These are phyloP conservation scores for Alloascoidea hylecoeti DNA, from an alignment of 805 yeast species.

Conservation along the genomic window DNA sequence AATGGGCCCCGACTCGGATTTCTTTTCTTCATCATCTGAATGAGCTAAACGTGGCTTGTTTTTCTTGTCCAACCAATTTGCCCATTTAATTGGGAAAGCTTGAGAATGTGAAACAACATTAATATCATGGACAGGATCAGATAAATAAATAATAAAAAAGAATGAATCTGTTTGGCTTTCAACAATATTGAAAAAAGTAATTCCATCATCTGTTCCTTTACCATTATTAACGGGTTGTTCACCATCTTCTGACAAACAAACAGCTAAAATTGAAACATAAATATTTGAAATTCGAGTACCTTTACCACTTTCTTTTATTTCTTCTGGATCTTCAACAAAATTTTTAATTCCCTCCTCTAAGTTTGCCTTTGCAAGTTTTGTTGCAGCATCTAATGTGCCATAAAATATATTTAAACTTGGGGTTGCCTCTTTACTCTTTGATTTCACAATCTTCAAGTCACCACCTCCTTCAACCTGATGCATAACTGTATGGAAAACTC, in stretches of 20 bases:
- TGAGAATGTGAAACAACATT: slow-evolving; percentile 70
- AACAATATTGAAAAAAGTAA: background rate
- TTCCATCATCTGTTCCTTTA: slow-evolving; percentile 12
- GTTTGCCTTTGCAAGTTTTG: slow-evolving; percentile 78
- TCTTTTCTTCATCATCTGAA: slow-evolving; percentile 1
- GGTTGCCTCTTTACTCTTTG: slow-evolving; percentile 25
- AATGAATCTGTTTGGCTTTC: slow-evolving; percentile 35
- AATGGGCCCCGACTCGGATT: slow-evolving; percentile 7
- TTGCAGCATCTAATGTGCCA: slow-evolving; percentile 75
- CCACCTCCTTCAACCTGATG: slow-evolving; percentile 62
- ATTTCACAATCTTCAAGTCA: slow-evolving; percentile 35
- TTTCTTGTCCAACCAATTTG: slow-evolving; percentile 64
- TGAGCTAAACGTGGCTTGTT: background rate
- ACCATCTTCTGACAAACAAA: slow-evolving; percentile 19
- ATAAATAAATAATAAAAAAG: slow-evolving; percentile 59
- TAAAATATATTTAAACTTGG: slow-evolving; percentile 50
- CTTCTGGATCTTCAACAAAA: slow-evolving; percentile 18
- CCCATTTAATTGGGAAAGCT: slow-evolving; percentile 84
- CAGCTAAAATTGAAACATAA: slow-evolving; percentile 59
- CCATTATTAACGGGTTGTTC: slow-evolving; percentile 21
- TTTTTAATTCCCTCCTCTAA: slow-evolving; percentile 58
- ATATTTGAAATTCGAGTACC: slow-evolving; percentile 36
- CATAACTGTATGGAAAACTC: slow-evolving; percentile 43
- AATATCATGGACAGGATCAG: slow-evolving; percentile 69
- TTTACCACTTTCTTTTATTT: slow-evolving; percentile 14